Evolutionary conservation across 2,329 filamentous ascomycete species (phyloP).

Genomic region (Corynespora cassiicola): DNA sequence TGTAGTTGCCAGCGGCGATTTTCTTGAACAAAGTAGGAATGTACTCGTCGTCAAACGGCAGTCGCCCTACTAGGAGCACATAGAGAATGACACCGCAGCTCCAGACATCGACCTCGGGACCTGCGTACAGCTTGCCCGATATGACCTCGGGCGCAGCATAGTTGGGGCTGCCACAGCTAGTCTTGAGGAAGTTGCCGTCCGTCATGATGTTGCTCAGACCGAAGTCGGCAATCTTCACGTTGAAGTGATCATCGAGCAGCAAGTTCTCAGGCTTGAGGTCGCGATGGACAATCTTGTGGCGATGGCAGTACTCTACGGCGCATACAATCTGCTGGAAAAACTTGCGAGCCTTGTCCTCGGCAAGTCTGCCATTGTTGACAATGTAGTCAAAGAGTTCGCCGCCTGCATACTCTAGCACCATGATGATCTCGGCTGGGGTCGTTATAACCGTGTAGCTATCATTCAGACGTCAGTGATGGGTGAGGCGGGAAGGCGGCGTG

Average conservation of each 20-base stretch:
- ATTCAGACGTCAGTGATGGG: too few species aligned
- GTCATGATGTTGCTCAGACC: conserved; percentile 99
- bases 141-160: conserved; percentile 98
- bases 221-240: conserved; percentile 99
- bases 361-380: conserved; percentile 89
- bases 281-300: conserved; percentile 98
- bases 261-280: conserved; percentile 98
- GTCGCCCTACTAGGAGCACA: conserved; percentile 67
- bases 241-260: conserved; percentile 90
- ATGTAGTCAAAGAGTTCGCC: conserved; percentile 98
- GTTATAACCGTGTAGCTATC: conserved; percentile 93
- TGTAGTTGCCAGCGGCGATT: conserved; percentile 93
- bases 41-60: conserved; percentile 98
- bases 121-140: conserved; percentile 95
- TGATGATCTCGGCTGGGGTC: conserved; percentile 92
- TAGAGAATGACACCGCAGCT: conserved; percentile 88
- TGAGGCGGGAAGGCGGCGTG: neutral
- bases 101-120: conserved; percentile 98
- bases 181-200: conserved; percentile 98
- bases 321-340: conserved; percentile 99
- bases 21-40: conserved; percentile 98
- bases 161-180: conserved; percentile 96
- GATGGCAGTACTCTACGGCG: conserved; percentile 97
- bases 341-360: conserved; percentile 88
- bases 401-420: conserved; percentile 98